Evolutionary conservation across 225 moss, liverwort and hornwort genomes (phyloP), one percentile per base, ranked within the genome.

Genomic region (Physcomitrellopsis africana): DNA sequence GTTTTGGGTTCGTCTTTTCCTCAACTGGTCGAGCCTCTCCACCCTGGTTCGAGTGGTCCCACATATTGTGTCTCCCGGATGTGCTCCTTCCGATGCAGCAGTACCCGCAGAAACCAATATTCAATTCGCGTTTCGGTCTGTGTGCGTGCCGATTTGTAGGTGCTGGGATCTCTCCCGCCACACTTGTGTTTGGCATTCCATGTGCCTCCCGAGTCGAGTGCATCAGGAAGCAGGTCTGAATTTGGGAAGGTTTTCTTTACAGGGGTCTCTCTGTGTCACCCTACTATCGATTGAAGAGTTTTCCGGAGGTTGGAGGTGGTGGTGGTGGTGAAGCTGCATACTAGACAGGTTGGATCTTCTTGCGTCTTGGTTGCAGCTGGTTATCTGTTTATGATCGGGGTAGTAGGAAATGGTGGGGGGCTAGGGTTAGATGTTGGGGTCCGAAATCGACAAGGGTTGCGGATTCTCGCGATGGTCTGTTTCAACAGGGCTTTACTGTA

Each of bases 311-410:
- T 4, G 54, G 42, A 10, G 26, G 58, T 58, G 55, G 20, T 18
- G 1, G 58, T 27, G 57, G 24, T 8, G 15, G 32, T 32, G 14
- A 20, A 37, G 20, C 29, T 72, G 51, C 20, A 37, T 0, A 5
- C 51, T 32, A 14, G 51, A 51, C 72, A 72, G 72, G 72, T 72
- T 51, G 72, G 72, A 51, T 61, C 62, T 15, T 20, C 49, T 37
- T 20, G 32, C 32, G 22, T 44, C 24, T 7, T 45, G 0, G 9
- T 2, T 44, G 16, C 8, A 10, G 10, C 8, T 27, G 51, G 7
- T 29, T 0, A 2, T 32, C 23, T 55, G 22, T 57, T 22, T 56
- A 5, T 52, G 4, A 37, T 37, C 32, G 32, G 4, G 32, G 3
- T 37, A 37, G 32, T 4, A 37, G 32, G 32, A 37, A 37, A 37